phyloP scores from a whole-genome alignment of 2,329 filamentous ascomycete genomes.

The Fusarium sarcochroum region DNA sequence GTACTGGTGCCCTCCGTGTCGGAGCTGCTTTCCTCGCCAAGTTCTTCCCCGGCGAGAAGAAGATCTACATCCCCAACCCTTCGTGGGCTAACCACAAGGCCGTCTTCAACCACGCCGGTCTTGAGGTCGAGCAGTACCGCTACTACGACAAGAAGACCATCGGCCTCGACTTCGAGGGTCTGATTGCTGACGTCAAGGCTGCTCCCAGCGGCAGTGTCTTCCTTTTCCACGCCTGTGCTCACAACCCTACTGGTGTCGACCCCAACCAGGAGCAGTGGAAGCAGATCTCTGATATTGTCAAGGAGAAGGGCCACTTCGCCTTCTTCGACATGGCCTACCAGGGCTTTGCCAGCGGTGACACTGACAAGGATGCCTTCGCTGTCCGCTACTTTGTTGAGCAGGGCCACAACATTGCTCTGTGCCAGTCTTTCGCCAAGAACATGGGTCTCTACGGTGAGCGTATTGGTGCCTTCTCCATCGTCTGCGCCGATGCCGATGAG shows the following conservation, averaged over 20 bases:
- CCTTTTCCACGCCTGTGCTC: slow-evolving; percentile 95
- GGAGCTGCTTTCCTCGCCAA: slow-evolving; percentile 93
- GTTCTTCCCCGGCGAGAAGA: slow-evolving; percentile 92
- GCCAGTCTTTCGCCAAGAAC: slow-evolving; percentile 99
- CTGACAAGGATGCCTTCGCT: slow-evolving; percentile 92
- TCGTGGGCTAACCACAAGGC: slow-evolving; percentile 99
- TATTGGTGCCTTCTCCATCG: slow-evolving; percentile 95
- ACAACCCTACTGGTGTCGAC: slow-evolving; percentile 98
- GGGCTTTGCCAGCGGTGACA: slow-evolving; percentile 94
- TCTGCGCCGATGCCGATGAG: slow-evolving; percentile 87
- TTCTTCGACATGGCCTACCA: slow-evolving; percentile 99
- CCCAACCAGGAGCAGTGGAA: slow-evolving; percentile 93
- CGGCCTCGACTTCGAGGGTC: slow-evolving; percentile 95
- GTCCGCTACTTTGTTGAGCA: slow-evolving; percentile 93
- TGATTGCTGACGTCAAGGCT: slow-evolving; percentile 90
- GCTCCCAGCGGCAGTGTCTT: slow-evolving; percentile 90
- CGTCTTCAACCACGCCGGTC: slow-evolving; percentile 92
- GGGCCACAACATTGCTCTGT: slow-evolving; percentile 89
- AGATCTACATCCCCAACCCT: slow-evolving; percentile 95
- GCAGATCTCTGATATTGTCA: slow-evolving; percentile 88
- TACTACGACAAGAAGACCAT: slow-evolving; percentile 99
- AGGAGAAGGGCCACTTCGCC: slow-evolving; percentile 87
- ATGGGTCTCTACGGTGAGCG: slow-evolving; percentile 99
- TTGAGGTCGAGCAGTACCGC: slow-evolving; percentile 93
- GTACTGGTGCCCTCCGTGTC: slow-evolving; percentile 95